A percentile compares a stretch with the other conserved stretches of the same genome.
Evolutionary conservation across 2,329 filamentous ascomycete species (phyloP).

Genomic region (Verticillium longisporum): DNA sequence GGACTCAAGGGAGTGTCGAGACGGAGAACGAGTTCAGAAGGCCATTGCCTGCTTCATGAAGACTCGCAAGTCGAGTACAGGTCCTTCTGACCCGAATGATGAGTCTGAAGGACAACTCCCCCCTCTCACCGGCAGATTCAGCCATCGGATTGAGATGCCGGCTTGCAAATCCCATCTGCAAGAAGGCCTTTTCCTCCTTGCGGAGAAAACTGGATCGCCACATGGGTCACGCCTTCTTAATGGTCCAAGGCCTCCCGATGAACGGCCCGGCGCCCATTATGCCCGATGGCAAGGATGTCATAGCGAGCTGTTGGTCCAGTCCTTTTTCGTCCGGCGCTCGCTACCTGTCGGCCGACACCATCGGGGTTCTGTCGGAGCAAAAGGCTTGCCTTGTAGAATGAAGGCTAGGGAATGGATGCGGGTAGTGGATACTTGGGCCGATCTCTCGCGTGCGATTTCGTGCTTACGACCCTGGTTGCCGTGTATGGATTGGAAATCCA

Average conservation of each 20-base stretch:
- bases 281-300: not conserved
- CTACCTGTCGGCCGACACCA: conserved; percentile 10
- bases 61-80: no score
- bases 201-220: not conserved
- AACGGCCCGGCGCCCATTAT: not conserved
- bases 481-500: not conserved
- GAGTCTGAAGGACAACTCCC: no score
- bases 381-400: not conserved
- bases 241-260: not conserved
- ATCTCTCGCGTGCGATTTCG: not conserved
- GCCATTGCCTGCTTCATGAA: no score
- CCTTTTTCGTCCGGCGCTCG: not conserved
- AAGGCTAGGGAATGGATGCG: not conserved
- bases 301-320: not conserved
- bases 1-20: no score
- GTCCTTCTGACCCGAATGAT: no score
- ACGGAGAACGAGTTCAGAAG: no score
- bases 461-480: not conserved
- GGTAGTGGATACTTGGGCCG: not conserved
- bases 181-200: not conserved
- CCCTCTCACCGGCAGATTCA: no score
- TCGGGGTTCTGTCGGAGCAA: not conserved
- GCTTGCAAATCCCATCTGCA: not conserved
- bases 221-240: not conserved
- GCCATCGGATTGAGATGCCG: not conserved